phyloP scores from a whole-genome alignment of 2,329 filamentous ascomycete species.

The Myriosclerotinia scirpicola region DNA sequence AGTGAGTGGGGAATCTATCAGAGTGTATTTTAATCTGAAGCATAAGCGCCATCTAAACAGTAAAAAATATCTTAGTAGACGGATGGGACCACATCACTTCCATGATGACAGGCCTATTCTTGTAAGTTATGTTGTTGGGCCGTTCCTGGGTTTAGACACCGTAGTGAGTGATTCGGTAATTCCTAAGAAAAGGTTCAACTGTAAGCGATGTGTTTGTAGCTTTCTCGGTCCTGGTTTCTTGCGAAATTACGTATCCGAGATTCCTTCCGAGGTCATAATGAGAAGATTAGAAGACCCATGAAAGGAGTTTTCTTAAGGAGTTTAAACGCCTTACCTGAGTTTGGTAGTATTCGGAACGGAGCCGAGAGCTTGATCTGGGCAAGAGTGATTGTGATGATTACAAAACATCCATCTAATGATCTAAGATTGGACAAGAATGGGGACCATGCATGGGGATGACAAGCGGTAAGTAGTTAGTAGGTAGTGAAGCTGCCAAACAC shows the following conservation, averaged over 20 bases:
- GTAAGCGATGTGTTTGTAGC: slow-evolving; percentile 19
- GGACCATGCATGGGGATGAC: not conserved
- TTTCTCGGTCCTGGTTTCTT: not conserved
- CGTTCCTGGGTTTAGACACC: slow-evolving; percentile 15
- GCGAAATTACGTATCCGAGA: slow-evolving; percentile 9
- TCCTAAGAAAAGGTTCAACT: slow-evolving; percentile 2
- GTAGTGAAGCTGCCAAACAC: slow-evolving; percentile 3
- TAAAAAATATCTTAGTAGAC: not conserved
- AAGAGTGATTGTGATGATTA: slow-evolving; percentile 2
- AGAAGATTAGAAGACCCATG: slow-evolving; percentile 5
- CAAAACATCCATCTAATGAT: not conserved
- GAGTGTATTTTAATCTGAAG: slow-evolving; percentile 25
- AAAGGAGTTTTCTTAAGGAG: not conserved
- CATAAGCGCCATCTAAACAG: slow-evolving; percentile 18
- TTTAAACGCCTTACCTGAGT: not conserved
- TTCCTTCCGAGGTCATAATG: not conserved
- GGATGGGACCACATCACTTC: not conserved
- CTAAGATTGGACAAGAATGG: slow-evolving; percentile 7
- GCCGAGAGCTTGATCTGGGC: slow-evolving; percentile 5
- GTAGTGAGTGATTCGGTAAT: slow-evolving; percentile 10
- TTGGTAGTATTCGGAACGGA: slow-evolving; percentile 6
- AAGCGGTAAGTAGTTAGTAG: slow-evolving; percentile 3
- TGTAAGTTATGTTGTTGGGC: not conserved
- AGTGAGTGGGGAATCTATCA: slow-evolving; percentile 18
- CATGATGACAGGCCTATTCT: slow-evolving; percentile 12